Percentiles rank a stretch among this genome's conserved stretches.
These are phyloP conservation scores for Xerocomus cyaneibrunnescens DNA, from an alignment of 1,284 basidiomycete species.

Conservation along the genomic window DNA sequence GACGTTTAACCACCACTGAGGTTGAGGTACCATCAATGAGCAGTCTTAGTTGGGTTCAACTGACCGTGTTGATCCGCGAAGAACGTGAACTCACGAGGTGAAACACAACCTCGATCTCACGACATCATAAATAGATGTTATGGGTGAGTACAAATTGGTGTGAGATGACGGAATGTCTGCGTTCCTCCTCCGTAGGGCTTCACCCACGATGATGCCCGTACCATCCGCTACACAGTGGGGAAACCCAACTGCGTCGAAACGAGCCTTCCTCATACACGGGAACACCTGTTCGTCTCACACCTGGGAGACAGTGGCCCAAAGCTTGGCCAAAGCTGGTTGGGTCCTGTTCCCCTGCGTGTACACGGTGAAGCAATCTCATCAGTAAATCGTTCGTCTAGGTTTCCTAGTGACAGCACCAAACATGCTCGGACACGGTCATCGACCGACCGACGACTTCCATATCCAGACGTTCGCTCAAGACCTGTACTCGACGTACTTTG, in stretches of 20 bases:
- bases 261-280: conserved; percentile 22
- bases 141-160: neutral
- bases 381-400: conserved; percentile 2
- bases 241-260: conserved; percentile 17
- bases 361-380: neutral
- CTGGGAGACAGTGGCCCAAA: neutral
- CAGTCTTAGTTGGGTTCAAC: neutral
- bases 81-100: neutral
- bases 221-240: conserved; percentile 26
- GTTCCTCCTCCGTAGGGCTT: neutral
- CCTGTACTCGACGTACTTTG: conserved; percentile 12
- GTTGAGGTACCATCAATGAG: no score
- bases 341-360: neutral
- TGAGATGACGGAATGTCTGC: neutral
- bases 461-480: neutral
- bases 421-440: conserved; percentile 19
- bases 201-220: conserved; percentile 8
- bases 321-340: neutral
- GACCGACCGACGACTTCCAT: neutral
- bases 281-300: conserved; percentile 12
- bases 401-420: conserved; percentile 14
- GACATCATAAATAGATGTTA: conserved; percentile 6
- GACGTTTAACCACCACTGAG: neutral
- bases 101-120: conserved; percentile 5
- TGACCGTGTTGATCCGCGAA: neutral